Base-by-base conservation (phyloP, 805 yeast species). In the Hanseniaspora occidentalis region DNA sequence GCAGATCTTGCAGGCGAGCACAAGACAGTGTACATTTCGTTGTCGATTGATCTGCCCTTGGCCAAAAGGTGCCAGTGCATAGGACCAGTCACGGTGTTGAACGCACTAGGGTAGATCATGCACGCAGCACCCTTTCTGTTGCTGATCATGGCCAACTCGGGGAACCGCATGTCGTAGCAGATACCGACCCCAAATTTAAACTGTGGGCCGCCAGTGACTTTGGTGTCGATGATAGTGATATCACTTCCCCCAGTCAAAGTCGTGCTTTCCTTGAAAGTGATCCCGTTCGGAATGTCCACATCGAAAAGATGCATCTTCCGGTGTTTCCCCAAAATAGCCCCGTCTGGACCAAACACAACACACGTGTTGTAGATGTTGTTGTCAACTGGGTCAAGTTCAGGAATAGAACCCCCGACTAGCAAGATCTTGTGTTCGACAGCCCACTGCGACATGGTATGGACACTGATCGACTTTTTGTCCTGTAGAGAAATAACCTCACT, bases 261-360 rank as follows among this genome's bases (percentile, higher is more conserved):
- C 21, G 67, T 68, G 36, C 84, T 77, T 57, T 89, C 98, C 56
- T 80, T 76, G 66, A 89, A 89, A 10, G 86, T 74, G 56, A 92
- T 86, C 39, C 89, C 88, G 36, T 80, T 79, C 1, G 96, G 96
- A 40, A 89, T 85, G 48, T 85, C 92, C 43, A 89, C 84, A 56
- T 89, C 97, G 53, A 89, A 89, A 46, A 89, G 60, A 56, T 89
- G 98, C 2, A 77, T 88, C 54, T 89, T 89, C 49, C 97, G 73
- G 59, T 85, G 97, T 52, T 79, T 83, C 37, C 85, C 96, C 41
- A 89, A 73, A 42, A 88, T 66, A 31, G 76, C 70, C 3, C 98
- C 98, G 2, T 57, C 36, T 2, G 79, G 79, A 45, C 75, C 60
- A 56, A 84, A 89, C 3, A 94, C 69, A 53, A 84, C 53, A 37